Base-by-base conservation (phyloP, 345 rosid species). In the rapeseed (Brassica napus) region DNA sequence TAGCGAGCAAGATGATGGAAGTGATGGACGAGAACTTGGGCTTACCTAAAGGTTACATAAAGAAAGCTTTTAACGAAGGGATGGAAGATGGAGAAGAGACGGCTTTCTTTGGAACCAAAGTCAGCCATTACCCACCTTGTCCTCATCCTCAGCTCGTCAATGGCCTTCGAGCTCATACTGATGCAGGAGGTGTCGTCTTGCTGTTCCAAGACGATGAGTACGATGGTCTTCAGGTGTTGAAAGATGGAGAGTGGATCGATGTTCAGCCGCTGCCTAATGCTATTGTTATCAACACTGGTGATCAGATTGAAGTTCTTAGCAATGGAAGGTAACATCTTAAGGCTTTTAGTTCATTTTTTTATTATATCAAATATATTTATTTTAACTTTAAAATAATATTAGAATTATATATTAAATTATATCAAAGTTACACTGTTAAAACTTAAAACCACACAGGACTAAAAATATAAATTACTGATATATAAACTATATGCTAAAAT, bases 61-160 rank as follows among this genome's bases (percentile, higher is more conserved):
- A 88, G 84, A 82, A 78, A 68, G 86, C 91, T 58, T 92, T 94
- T 72, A 84, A 90, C 2, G 86, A 68, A 12, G 89, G 88, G 18
- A 71, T 63, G 60, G 83, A 71, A 77, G 84, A 77, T 67, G 89
- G 79, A 74, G 87, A 70, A 16, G 78, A 83, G 26, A 85, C 65
- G 12, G 91, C 90, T 70, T 91, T 88, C 84, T 90, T 88, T 14
- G 97, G 94, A 1, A 92, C 97, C 59, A 92, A 92, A 76, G 97
- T 94, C 9, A 88, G 95, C 78, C 97, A 94, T 82, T 94, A 94
- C 78, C 98, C 98, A 6, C 96, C 98, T 11, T 94, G 98, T 76
- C 96, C 98, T 34, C 85, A 81, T 37, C 97, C 97, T 0, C 90
- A 93, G 81, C 87, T 75, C 0, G 88, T 89, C 31, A 79, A 65